Evolutionary conservation across 2,329 filamentous ascomycete species (phyloP), one percentile per base, ranked within the genome.

Genomic region (Exophiala sp.): DNA sequence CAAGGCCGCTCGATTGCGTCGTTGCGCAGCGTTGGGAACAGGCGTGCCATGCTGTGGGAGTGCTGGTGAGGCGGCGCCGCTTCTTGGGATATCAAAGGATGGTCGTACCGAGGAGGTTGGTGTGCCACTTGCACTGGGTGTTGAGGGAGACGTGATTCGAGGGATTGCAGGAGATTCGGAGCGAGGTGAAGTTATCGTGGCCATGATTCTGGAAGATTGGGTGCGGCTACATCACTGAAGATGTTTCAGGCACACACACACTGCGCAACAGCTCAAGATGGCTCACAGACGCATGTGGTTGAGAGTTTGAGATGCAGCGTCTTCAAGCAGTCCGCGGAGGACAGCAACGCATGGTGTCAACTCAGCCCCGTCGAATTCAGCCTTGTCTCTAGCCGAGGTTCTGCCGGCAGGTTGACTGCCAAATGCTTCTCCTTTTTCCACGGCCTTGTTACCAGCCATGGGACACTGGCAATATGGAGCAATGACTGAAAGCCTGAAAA

Each of bases 1-100:
- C 16, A 97, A 80, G 5, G 92, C 92, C 52, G 87, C 84, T 61
- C 92, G 88, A 73, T 95, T 95, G 58, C 87, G 80, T 52, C 82
- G 78, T 16, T 68, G 65, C 45, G 62, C 91, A 87, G 73, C 94
- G 94, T 59, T 86, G 78, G 56, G 80, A 78, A 18, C 65, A 65
- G 36, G 66, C 63, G 42, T 65, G 42, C 32, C 67, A 67, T n/a
- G 70, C 69, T 33, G 71, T 71, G 38, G 70, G 50, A 9, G 69
- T 66, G 47, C 71, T 8, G 52, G 35, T 32, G 47, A 47, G 11
- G 46, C 33, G 18, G 68, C 75, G 79, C 53, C 68, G 72, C 65
- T 59, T 69, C 57, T 82, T 33, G 78, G 73, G 52, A 74, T 73
- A 63, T 91, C 87, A 69, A 88, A 77, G 34, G 88, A 91, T 3